Conservation (phyloP, 345 rosid species). For the Aquilaria sinensis region DNA sequence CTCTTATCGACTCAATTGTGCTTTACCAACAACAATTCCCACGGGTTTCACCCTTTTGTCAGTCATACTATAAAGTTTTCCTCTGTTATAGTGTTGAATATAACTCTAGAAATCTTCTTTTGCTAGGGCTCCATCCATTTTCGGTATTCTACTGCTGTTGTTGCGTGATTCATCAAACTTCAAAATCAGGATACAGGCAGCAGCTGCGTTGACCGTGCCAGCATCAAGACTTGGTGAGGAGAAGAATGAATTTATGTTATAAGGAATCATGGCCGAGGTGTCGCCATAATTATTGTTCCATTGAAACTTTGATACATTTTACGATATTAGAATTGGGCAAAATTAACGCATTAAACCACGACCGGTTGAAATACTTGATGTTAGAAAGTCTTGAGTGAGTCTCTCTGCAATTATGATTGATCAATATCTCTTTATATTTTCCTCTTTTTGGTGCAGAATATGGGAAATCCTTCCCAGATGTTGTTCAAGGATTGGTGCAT, state of each 20-base stretch:
- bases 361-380: neutral
- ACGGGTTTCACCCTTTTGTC: too few relatives aligned
- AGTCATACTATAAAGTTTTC: too few relatives aligned
- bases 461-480: constrained; percentile 79
- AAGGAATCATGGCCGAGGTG: constrained; percentile 8
- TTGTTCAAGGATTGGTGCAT: constrained; percentile 78
- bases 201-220: constrained; percentile 90
- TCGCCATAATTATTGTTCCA: neutral
- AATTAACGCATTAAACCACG: neutral
- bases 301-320: constrained; percentile 1
- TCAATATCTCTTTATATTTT: neutral
- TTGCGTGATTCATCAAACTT: constrained; percentile 89
- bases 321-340: neutral
- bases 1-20: too few relatives aligned
- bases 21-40: too few relatives aligned
- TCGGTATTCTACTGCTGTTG: constrained; percentile 68
- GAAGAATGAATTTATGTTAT: constrained; percentile 6
- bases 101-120: neutral
- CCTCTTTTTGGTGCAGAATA: constrained; percentile 49
- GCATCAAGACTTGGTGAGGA: constrained; percentile 54
- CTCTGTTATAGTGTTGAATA: too few relatives aligned
- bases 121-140: constrained; percentile 88
- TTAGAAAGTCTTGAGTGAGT: too few relatives aligned
- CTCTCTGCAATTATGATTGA: constrained; percentile 11
- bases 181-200: constrained; percentile 97